Base-by-base conservation (phyloP, 768 basidiomycete species). In the Psilocybe subaeruginosa region DNA sequence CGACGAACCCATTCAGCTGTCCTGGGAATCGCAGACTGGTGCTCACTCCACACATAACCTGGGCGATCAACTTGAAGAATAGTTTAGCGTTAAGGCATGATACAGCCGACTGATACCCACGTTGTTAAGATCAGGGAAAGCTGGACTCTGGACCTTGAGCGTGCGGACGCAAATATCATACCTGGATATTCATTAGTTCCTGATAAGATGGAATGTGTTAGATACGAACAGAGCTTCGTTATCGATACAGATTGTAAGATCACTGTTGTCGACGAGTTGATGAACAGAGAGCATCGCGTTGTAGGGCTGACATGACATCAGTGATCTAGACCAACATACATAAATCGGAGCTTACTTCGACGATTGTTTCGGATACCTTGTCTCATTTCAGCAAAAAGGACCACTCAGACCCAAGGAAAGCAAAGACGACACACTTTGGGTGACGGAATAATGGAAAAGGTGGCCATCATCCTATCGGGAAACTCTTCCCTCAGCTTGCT, bases 21-120 rank as follows among this genome's bases (percentile, higher is more conserved):
- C 94, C 94, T n/a, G 95, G 93, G 81, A 96, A 95, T 43, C 94
- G 89, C 60, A 96, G 78, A 68, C 92, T 92, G 2, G 95, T 97
- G 70, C 92, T 95, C 52, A 96, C 89, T 50, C 97, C 97, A 63
- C 92, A 91, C 93, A 99, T 97, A 39, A 97, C 94, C 70, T 88
- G 89, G 1, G 95, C 83, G 53, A 97, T 87, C 39, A 97, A 76
- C 85, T 88, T 60, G 48, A 41, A 54, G 23, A 46, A 16, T 62
- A 45, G 39, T 59, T 46, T 58, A 23, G 50, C 3, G 57, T 17
- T 7, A 11, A 54, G 16, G 55, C 39, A 19, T 17, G 19, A 47
- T 16, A 39, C 23, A 4, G 47, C 58, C 48, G n/a, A 54, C 31
- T 16, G 35, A 39, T 45, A 19, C 81, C n/a, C 70, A 89, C 91